These are phyloP conservation scores for Salix suchowensis DNA, from an alignment of 345 rosid species.

Conservation along the genomic window DNA sequence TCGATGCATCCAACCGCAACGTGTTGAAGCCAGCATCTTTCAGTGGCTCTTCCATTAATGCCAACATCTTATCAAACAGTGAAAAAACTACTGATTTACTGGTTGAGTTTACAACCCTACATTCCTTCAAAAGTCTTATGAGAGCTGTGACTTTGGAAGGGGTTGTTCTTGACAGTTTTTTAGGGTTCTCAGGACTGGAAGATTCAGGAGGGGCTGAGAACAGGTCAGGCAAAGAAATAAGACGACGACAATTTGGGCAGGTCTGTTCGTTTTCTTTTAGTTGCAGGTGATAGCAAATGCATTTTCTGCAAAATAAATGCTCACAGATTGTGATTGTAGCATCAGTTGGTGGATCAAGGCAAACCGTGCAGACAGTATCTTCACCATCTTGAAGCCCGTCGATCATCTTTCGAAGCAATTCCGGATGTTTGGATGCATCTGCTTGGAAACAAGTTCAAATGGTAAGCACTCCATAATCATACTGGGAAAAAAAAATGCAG, in stretches of 20 bases:
- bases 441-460: conserved; percentile 19
- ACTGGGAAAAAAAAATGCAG: background rate
- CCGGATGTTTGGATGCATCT: conserved; percentile 84
- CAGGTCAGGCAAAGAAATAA: conserved; percentile 56
- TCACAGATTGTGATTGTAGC: conserved; percentile 63
- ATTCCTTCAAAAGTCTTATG: conserved; percentile 45
- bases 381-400: conserved; percentile 76
- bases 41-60: conserved; percentile 57
- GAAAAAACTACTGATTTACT: conserved; percentile 74
- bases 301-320: conserved; percentile 54
- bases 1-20: conserved; percentile 67
- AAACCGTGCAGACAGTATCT: conserved; percentile 84
- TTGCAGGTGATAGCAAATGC: conserved; percentile 24
- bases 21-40: conserved; percentile 68
- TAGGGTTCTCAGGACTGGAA: conserved; percentile 18
- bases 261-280: conserved; percentile 34
- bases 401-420: conserved; percentile 65
- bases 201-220: conserved; percentile 65
- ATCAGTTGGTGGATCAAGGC: conserved; percentile 63
- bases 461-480: conserved; percentile 7
- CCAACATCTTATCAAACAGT: conserved; percentile 67
- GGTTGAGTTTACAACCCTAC: conserved; percentile 39
- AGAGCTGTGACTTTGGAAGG: conserved; percentile 63
- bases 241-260: conserved; percentile 78
- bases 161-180: conserved; percentile 15